These are phyloP conservation scores for Thermoascus crustaceus DNA, from an alignment of 2,329 filamentous ascomycete genomes.

Conservation along the genomic window DNA sequence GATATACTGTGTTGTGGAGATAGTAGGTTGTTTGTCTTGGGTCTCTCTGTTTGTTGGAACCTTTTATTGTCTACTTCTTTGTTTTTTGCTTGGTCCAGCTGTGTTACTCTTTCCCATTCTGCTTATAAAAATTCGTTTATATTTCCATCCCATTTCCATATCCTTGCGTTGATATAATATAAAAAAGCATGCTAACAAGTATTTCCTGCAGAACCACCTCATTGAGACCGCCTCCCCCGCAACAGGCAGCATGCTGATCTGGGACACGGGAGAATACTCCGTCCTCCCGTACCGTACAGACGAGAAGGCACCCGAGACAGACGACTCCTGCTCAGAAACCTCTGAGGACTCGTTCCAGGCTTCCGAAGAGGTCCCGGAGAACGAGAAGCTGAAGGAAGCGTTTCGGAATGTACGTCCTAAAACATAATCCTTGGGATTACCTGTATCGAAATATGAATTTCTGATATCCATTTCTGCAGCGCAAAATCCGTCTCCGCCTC, in stretches of 20 bases:
- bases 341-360: conserved; percentile 7
- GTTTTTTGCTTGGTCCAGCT: neutral
- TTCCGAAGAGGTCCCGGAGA: conserved; percentile 20
- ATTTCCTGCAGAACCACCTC: conserved; percentile 47
- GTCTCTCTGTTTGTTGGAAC: too few species aligned
- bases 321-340: conserved; percentile 20
- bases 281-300: conserved; percentile 40
- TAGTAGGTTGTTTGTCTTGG: too few species aligned
- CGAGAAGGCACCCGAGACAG: conserved; percentile 27
- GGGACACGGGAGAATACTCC: conserved; percentile 55
- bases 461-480: conserved; percentile 15
- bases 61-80: neutral
- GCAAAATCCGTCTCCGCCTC: conserved; percentile 51
- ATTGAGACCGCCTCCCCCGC: conserved; percentile 48
- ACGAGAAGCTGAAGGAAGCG: conserved; percentile 42
- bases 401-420: conserved; percentile 37
- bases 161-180: too few species aligned
- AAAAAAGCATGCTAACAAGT: too few species aligned
- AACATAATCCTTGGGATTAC: too few species aligned
- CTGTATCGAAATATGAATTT: neutral
- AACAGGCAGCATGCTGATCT: conserved; percentile 54
- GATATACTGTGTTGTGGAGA: too few species aligned
- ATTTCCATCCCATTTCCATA: too few species aligned
- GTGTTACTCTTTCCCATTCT: too few species aligned
- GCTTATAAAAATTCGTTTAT: too few species aligned